These are phyloP conservation scores for Nakazawaea ambrosiae DNA, from an alignment of 805 yeast species.

Conservation along the genomic window DNA sequence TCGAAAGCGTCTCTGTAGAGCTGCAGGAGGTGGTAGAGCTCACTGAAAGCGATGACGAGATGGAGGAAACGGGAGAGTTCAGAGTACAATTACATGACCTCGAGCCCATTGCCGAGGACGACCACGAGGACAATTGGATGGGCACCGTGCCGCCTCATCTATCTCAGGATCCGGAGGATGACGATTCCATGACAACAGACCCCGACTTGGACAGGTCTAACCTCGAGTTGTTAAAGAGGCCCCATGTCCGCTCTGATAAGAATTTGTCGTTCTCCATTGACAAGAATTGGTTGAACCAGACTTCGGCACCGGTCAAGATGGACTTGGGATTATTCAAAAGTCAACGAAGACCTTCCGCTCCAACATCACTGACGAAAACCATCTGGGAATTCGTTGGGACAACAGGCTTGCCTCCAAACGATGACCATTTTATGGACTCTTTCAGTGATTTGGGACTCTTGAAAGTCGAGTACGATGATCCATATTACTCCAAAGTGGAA, in stretches of 20 bases:
- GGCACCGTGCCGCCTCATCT: constrained; percentile 9
- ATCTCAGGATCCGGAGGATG: neutral
- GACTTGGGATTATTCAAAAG: neutral
- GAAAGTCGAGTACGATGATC: constrained; percentile 49
- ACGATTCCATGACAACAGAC: neutral
- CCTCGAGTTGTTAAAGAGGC: neutral
- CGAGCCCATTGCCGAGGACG: constrained; percentile 14
- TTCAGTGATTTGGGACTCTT: constrained; percentile 42
- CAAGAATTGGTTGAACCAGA: neutral
- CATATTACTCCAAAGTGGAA: constrained; percentile 46
- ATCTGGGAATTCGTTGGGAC: constrained; percentile 5
- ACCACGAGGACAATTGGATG: constrained; percentile 11
- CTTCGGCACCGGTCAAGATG: neutral
- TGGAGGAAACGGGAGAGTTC: too few relatives aligned
- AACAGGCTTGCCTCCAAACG: constrained; percentile 1
- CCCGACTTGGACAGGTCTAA: constrained; percentile 1
- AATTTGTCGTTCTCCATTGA: neutral
- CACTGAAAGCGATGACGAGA: too few relatives aligned
- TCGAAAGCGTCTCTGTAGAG: neutral
- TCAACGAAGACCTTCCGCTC: too few relatives aligned
- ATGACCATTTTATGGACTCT: constrained; percentile 9
- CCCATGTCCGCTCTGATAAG: neutral
- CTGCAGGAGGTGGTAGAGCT: too few relatives aligned
- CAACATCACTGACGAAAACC: too few relatives aligned
- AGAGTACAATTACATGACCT: neutral